Conservation (phyloP, 371 early-diverging fungal genomes). For the Syncephalastrum monosporum region DNA sequence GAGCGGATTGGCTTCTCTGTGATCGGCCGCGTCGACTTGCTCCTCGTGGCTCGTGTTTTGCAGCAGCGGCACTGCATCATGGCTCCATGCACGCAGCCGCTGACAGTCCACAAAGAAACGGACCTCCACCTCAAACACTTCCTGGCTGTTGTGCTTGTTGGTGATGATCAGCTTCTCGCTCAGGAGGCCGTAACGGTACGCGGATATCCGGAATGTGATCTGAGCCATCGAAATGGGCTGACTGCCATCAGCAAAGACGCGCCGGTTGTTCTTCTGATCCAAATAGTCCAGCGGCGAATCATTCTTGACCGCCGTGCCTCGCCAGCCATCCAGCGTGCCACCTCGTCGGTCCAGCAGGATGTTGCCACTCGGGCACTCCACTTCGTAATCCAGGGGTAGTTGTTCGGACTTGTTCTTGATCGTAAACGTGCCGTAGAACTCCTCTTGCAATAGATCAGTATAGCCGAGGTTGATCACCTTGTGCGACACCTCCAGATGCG, state of each 20-base stretch:
- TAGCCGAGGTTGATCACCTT: slow-evolving; percentile 57
- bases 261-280: slow-evolving; percentile 14
- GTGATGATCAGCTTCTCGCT: slow-evolving; percentile 60
- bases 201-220: slow-evolving; percentile 61
- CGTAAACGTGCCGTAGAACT: slow-evolving; percentile 62
- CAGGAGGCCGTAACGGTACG: slow-evolving; percentile 61
- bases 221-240: slow-evolving; percentile 40
- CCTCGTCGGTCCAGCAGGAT: slow-evolving; percentile 58
- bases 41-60: slow-evolving; percentile 12
- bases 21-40: slow-evolving; percentile 24
- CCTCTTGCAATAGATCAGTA: slow-evolving; percentile 49
- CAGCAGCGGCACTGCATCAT: slow-evolving; percentile 22
- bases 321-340: slow-evolving; percentile 63
- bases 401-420: slow-evolving; percentile 64
- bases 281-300: slow-evolving; percentile 10
- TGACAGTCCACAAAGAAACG: slow-evolving; percentile 67
- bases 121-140: slow-evolving; percentile 64
- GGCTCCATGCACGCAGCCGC: slow-evolving; percentile 32
- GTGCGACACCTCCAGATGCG: slow-evolving; percentile 69
- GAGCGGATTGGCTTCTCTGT: slow-evolving; percentile 44
- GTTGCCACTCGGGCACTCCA: slow-evolving; percentile 58
- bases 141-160: slow-evolving; percentile 72
- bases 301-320: slow-evolving; percentile 21
- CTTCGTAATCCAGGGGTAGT: slow-evolving; percentile 63
- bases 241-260: slow-evolving; percentile 4